Conservation (phyloP, 768 basidiomycete genomes). For the Lactarius vividus region DNA sequence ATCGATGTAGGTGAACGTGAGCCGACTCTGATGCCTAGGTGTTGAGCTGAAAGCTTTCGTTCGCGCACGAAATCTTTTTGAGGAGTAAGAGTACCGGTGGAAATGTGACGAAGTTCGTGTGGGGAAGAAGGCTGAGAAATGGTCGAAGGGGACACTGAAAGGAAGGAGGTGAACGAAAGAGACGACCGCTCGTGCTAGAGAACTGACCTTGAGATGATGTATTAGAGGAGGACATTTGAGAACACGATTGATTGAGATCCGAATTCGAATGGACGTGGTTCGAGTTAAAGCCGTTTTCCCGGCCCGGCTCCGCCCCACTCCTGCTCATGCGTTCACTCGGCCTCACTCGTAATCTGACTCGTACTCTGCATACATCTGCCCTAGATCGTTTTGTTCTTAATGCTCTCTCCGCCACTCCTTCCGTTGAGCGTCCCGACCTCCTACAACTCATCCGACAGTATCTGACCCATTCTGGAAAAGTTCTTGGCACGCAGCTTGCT, state of each 20-base stretch:
- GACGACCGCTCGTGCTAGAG: neutral
- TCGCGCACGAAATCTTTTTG: conserved; percentile 37
- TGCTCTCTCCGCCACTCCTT: conserved; percentile 10
- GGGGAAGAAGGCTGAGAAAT: conserved; percentile 28
- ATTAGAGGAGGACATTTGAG: conserved; percentile 23
- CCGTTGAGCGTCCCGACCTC: conserved; percentile 23
- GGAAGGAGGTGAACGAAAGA: conserved; percentile 1
- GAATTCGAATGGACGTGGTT: neutral
- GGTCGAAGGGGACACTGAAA: conserved; percentile 22
- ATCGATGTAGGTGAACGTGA: conserved; percentile 72
- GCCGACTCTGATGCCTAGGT: conserved; percentile 49
- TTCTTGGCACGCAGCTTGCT: conserved; percentile 43
- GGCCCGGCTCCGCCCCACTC: neutral
- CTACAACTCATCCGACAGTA: conserved; percentile 45
- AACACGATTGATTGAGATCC: neutral
- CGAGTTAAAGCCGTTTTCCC: conserved; percentile 4
- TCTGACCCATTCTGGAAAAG: conserved; percentile 39
- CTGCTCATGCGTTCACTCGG: neutral
- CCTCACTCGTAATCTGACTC: neutral
- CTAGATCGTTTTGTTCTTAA: conserved; percentile 22
- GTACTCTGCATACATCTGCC: neutral
- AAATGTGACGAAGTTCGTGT: conserved; percentile 54
- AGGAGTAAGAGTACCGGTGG: conserved; percentile 43
- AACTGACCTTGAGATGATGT: conserved; percentile 9
- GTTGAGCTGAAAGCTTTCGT: conserved; percentile 44